phyloP scores from a whole-genome alignment of 768 basidiomycete species.

The Leccinum broughii region DNA sequence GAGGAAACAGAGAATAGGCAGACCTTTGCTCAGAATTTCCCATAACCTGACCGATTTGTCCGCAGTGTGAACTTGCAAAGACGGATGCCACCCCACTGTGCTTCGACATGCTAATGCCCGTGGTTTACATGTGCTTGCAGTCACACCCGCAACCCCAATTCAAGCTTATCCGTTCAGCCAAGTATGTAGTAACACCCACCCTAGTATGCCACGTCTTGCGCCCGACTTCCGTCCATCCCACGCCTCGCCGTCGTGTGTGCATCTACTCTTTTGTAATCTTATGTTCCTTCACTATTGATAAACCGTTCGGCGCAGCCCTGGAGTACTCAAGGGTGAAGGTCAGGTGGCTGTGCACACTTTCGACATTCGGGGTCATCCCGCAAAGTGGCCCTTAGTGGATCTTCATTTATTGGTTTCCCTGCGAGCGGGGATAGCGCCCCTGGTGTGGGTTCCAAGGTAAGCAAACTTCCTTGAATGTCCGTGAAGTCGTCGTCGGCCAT shows the following conservation, averaged over 20 bases:
- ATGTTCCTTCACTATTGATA: constrained; percentile 58
- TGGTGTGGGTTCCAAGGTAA: neutral
- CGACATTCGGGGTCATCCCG: constrained; percentile 16
- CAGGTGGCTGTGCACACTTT: constrained; percentile 50
- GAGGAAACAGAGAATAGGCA: too few relatives aligned
- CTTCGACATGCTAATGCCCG: constrained; percentile 32
- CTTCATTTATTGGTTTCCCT: neutral
- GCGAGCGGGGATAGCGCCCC: neutral
- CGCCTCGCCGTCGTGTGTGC: constrained; percentile 57
- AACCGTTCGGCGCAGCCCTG: constrained; percentile 59
- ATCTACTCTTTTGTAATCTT: constrained; percentile 62
- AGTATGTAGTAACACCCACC: constrained; percentile 25
- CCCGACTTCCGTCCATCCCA: constrained; percentile 74
- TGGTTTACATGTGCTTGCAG: constrained; percentile 42
- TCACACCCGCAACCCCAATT: neutral
- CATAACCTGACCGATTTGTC: constrained; percentile 48
- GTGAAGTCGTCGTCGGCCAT: neutral
- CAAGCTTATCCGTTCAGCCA: neutral
- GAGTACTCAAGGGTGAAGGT: constrained; percentile 40
- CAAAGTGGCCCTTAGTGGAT: neutral
- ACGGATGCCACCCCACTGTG: constrained; percentile 59
- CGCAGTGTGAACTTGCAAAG: constrained; percentile 49
- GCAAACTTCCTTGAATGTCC: neutral
- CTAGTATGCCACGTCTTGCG: constrained; percentile 84
- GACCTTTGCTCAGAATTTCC: too few relatives aligned